Conservation (phyloP, 202 grass and related monocot species). For the Panicum hallii region DNA sequence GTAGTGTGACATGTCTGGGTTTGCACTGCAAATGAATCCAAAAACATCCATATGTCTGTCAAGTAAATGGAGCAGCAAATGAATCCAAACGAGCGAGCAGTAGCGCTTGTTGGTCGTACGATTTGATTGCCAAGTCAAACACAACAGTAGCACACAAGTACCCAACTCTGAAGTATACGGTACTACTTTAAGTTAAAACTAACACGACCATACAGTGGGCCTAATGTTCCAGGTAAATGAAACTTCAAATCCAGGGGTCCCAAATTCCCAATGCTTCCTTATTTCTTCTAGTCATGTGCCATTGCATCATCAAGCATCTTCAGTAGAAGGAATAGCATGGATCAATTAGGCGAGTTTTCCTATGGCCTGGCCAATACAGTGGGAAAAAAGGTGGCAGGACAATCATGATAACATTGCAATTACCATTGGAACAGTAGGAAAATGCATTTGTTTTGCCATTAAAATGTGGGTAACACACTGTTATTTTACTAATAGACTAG, state of each 20-base stretch:
- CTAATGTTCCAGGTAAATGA: background rate
- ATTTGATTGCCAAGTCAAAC: background rate
- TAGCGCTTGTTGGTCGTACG: too few relatives aligned
- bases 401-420: background rate
- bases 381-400: background rate
- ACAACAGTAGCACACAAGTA: background rate
- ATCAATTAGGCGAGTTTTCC: background rate
- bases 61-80: too few relatives aligned
- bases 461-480: background rate
- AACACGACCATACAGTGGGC: background rate
- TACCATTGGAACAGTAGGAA: background rate
- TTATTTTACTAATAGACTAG: background rate
- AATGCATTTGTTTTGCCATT: background rate
- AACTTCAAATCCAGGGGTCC: background rate
- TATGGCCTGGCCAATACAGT: background rate
- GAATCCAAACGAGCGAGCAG: too few relatives aligned
- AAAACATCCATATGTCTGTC: too few relatives aligned
- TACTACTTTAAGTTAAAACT: background rate
- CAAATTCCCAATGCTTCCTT: background rate
- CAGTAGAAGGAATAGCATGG: background rate
- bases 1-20: too few relatives aligned
- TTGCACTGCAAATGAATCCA: too few relatives aligned
- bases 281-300: background rate
- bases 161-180: background rate
- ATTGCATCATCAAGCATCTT: conserved; percentile 2